Conservation (phyloP, 495 filamentous ascomycete genomes). For the Parmelia sp. region DNA sequence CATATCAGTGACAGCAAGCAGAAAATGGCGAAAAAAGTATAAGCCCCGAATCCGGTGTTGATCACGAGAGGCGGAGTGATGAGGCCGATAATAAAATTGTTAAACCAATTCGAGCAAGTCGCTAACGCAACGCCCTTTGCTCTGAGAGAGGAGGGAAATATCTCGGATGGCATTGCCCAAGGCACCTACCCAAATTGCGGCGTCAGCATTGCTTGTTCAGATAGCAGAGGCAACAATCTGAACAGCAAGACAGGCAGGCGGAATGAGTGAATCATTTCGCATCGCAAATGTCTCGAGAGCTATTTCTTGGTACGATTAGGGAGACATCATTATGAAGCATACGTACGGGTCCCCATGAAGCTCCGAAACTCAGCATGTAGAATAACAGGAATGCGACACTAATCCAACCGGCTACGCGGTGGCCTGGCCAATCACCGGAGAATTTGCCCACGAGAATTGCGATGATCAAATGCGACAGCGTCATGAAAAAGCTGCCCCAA, state of each 20-base stretch:
- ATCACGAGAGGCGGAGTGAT: slow-evolving; percentile 37
- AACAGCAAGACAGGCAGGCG: neutral
- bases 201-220: neutral
- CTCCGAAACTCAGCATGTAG: slow-evolving; percentile 46
- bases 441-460: slow-evolving; percentile 43
- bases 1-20: slow-evolving; percentile 49
- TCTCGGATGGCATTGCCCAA: slow-evolving; percentile 43
- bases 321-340: neutral
- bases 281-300: neutral
- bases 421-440: slow-evolving; percentile 39
- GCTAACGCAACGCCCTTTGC: slow-evolving; percentile 49
- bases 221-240: neutral
- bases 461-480: slow-evolving; percentile 45
- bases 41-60: slow-evolving; percentile 43
- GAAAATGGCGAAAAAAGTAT: slow-evolving; percentile 50
- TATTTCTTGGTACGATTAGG: neutral
- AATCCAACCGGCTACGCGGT: slow-evolving; percentile 43
- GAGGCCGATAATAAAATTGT: slow-evolving; percentile 49
- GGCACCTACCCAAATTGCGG: neutral
- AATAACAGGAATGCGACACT: slow-evolving; percentile 35
- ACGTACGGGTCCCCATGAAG: slow-evolving; percentile 42
- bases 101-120: slow-evolving; percentile 51
- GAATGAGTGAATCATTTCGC: neutral
- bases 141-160: slow-evolving; percentile 46
- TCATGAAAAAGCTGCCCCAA: slow-evolving; percentile 42